Percentiles rank a stretch among this genome's conserved stretches.
These are phyloP conservation scores for Sarcomyxa edulis DNA, from an alignment of 768 basidiomycete genomes.

Conservation along the genomic window DNA sequence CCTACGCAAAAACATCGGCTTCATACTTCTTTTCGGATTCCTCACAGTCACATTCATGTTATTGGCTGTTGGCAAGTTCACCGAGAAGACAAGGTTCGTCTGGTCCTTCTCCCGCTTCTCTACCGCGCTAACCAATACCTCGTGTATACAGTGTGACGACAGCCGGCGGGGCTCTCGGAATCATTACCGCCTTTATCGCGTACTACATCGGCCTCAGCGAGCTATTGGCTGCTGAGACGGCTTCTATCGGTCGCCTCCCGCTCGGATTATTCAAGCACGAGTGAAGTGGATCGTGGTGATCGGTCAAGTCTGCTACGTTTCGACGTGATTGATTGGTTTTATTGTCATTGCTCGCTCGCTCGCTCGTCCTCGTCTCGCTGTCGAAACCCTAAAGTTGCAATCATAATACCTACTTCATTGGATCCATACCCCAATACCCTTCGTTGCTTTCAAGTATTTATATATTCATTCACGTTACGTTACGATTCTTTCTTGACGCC, in stretches of 20 bases:
- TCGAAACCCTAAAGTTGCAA: no score
- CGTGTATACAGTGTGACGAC: background rate
- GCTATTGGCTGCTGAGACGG: slow-evolving; percentile 33
- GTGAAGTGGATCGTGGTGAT: no score
- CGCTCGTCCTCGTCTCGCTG: no score
- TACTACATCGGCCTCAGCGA: slow-evolving; percentile 44
- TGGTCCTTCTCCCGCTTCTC: background rate
- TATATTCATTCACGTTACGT: no score
- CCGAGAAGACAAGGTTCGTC: slow-evolving; percentile 9
- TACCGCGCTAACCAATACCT: background rate
- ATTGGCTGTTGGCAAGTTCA: slow-evolving; percentile 35
- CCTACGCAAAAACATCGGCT: slow-evolving; percentile 34
- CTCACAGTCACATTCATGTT: slow-evolving; percentile 36
- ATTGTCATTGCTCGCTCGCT: no score
- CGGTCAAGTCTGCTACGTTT: no score
- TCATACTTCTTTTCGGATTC: slow-evolving; percentile 31
- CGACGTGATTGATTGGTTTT: no score
- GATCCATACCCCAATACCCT: no score
- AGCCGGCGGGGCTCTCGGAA: slow-evolving; percentile 41
- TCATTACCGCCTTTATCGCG: slow-evolving; percentile 41
- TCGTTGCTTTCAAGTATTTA: no score
- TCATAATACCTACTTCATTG: no score
- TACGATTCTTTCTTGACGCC: no score
- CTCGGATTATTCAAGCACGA: slow-evolving; percentile 38
- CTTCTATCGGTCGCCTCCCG: slow-evolving; percentile 32